Conservation (phyloP, 257 asterid genomes). For the Paulownia fortunei region DNA sequence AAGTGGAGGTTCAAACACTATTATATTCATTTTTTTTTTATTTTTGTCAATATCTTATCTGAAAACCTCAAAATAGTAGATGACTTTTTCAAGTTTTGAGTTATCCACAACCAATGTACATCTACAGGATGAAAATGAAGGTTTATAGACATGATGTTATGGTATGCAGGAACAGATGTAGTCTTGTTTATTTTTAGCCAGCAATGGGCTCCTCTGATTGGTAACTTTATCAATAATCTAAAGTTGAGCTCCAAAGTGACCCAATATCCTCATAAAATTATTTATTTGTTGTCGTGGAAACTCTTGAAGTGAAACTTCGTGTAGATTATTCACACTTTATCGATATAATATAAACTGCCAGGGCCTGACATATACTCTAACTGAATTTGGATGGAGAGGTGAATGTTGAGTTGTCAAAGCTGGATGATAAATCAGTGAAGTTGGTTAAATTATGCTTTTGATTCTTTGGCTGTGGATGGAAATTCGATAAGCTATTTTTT, state of each 20-base stretch:
- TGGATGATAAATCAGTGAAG: slow-evolving; percentile 3
- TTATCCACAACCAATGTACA: slow-evolving; percentile 13
- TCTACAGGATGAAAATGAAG: slow-evolving; percentile 11
- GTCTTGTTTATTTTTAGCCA: slow-evolving; percentile 5
- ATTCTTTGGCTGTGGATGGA: neutral
- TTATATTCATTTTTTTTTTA: slow-evolving; percentile 1
- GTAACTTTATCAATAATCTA: neutral
- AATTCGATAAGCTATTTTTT: neutral
- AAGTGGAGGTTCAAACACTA: slow-evolving; percentile 79
- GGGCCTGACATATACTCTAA: neutral
- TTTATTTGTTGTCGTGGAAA: neutral
- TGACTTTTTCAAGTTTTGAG: slow-evolving; percentile 11
- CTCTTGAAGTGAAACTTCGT: neutral
- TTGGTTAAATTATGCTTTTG: slow-evolving; percentile 12
- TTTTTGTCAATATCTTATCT: slow-evolving; percentile 6
- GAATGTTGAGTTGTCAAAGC: slow-evolving; percentile 15
- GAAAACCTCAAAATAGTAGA: neutral
- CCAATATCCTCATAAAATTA: neutral
- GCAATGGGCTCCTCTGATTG: slow-evolving; percentile 7
- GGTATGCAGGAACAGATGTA: slow-evolving; percentile 1
- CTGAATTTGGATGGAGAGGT: neutral
- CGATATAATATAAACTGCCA: neutral
- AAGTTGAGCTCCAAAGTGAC: neutral
- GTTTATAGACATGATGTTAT: neutral
- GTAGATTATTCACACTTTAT: neutral